Conservation (phyloP, 75 land plant species). For the Pinus taeda region DNA sequence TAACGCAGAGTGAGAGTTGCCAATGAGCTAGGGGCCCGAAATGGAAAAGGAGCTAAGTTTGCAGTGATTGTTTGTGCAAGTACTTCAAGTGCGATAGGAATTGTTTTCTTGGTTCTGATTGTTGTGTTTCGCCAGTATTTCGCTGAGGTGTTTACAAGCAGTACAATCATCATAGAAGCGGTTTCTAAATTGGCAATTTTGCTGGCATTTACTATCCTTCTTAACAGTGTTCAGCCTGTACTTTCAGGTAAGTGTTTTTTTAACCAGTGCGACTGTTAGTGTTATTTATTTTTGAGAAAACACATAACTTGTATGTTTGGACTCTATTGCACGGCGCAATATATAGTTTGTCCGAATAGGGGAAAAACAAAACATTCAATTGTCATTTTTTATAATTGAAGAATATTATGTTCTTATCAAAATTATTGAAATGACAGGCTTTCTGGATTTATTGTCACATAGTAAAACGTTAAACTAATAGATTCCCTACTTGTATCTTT, state of each 20-base stretch:
- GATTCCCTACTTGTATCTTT: too few species aligned
- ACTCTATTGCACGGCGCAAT: too few species aligned
- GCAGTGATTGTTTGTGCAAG: slow-evolving; percentile 46
- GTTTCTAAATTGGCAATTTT: slow-evolving; percentile 44
- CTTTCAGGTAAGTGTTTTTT: slow-evolving; percentile 41
- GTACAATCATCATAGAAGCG: slow-evolving; percentile 26
- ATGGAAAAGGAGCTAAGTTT: slow-evolving; percentile 62
- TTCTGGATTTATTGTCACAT: too few species aligned
- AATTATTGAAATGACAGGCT: too few species aligned
- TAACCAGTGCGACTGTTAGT: too few species aligned
- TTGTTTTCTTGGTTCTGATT: slow-evolving; percentile 41
- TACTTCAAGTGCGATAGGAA: slow-evolving; percentile 50
- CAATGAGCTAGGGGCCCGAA: slow-evolving; percentile 90
- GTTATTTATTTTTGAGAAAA: too few species aligned
- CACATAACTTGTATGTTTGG: too few species aligned
- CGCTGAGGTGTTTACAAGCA: slow-evolving; percentile 44
- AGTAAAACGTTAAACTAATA: too few species aligned
- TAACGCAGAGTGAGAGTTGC: slow-evolving; percentile 41
- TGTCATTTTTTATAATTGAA: too few species aligned
- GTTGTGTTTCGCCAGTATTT: slow-evolving; percentile 42
- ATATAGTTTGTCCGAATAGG: too few species aligned
- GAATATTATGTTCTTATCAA: too few species aligned
- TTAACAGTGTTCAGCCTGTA: slow-evolving; percentile 68
- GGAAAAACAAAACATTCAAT: too few species aligned
- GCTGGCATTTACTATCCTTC: slow-evolving; percentile 55